These are phyloP conservation scores for Rhizopogon salebrosus DNA, from an alignment of 768 basidiomycete species.

Conservation along the genomic window DNA sequence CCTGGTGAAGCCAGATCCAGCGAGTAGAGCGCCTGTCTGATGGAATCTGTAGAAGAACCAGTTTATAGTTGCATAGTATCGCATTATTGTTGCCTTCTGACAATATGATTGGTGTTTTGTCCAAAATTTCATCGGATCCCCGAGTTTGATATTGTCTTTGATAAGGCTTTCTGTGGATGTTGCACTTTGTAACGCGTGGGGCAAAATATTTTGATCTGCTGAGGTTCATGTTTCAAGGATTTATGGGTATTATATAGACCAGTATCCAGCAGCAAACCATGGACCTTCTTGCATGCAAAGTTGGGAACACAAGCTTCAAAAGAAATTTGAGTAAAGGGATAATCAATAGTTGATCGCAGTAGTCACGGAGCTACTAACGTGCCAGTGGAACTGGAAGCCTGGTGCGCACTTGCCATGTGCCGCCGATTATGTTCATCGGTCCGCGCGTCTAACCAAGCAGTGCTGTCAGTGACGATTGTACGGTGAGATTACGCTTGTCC, in stretches of 20 bases:
- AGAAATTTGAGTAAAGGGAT: background rate
- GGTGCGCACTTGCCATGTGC: too few relatives aligned
- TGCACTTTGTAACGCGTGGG: too few relatives aligned
- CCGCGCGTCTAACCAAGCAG: background rate
- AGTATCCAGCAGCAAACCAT: conserved; percentile 3
- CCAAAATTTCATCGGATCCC: too few relatives aligned
- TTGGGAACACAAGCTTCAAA: too few relatives aligned
- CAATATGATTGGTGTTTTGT: too few relatives aligned
- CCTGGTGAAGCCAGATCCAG: conserved; percentile 28
- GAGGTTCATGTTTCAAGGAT: background rate
- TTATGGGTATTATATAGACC: conserved; percentile 8
- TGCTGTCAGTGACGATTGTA: background rate
- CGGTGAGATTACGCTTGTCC: conserved; percentile 1
- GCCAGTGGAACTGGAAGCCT: conserved; percentile 8
- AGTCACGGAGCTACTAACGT: conserved; percentile 8
- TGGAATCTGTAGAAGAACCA: conserved; percentile 28
- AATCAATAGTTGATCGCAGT: too few relatives aligned
- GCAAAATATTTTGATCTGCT: too few relatives aligned
- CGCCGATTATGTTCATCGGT: background rate
- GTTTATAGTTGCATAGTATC: background rate
- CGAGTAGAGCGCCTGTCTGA: conserved; percentile 60
- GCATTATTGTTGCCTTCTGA: too few relatives aligned
- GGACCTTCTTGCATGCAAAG: conserved; percentile 4
- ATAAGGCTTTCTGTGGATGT: too few relatives aligned
- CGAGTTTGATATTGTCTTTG: too few relatives aligned